Evolutionary conservation across 2,329 filamentous ascomycete species (phyloP).

Genomic region (Nothomitra cinnamomea): DNA sequence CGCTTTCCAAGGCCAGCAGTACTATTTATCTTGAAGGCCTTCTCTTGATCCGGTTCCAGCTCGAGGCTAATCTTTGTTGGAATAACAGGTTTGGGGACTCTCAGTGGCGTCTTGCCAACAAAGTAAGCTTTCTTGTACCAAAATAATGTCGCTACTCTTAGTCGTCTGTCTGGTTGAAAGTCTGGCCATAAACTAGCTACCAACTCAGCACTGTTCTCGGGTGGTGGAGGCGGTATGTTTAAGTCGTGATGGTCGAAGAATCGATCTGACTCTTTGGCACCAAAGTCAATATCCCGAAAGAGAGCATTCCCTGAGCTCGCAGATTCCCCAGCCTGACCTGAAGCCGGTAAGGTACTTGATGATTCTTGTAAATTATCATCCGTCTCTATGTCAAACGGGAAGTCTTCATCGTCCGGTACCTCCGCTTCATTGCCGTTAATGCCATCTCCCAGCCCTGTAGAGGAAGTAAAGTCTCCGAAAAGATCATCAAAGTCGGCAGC

Average conservation of each 20-base stretch:
- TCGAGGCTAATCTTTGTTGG: slow-evolving; percentile 83
- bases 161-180: slow-evolving; percentile 57
- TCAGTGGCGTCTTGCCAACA: slow-evolving; percentile 59
- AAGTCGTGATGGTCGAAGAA: neutral
- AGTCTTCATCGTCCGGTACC: neutral
- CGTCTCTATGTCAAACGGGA: slow-evolving; percentile 5
- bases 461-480: slow-evolving; percentile 26
- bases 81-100: slow-evolving; percentile 64
- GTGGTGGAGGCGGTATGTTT: slow-evolving; percentile 47
- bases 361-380: slow-evolving; percentile 2
- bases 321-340: neutral
- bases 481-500: slow-evolving; percentile 29
- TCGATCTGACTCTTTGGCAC: neutral
- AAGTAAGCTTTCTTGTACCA: slow-evolving; percentile 65
- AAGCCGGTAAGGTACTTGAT: slow-evolving; percentile 2
- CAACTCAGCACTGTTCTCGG: slow-evolving; percentile 57
- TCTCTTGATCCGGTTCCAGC: slow-evolving; percentile 70
- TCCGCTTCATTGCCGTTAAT: slow-evolving; percentile 4
- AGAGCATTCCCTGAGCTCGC: neutral
- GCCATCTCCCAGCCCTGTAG: slow-evolving; percentile 16
- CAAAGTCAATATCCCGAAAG: neutral
- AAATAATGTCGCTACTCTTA: slow-evolving; percentile 69
- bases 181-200: slow-evolving; percentile 66
- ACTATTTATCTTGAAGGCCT: slow-evolving; percentile 60
- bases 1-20: slow-evolving; percentile 32